Base-by-base conservation (phyloP, 78 protist species). In the Isochrysis galbana region DNA sequence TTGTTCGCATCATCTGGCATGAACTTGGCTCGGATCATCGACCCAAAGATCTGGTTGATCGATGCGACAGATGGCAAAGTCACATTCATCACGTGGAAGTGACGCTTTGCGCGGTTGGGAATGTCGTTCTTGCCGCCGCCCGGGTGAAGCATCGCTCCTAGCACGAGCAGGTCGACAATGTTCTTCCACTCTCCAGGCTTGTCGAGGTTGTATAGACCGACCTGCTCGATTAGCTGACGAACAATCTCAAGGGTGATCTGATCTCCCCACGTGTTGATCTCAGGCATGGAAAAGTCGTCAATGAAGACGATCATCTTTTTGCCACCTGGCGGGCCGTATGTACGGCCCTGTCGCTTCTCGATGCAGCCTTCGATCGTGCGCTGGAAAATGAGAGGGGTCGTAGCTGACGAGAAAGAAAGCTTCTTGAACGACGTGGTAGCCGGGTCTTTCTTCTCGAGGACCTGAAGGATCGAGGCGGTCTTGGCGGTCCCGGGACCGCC, bases 401-500 rank as follows among this genome's bases (percentile, higher is more conserved):
- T 97, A 90, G 70, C 87, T 92, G 87, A 93, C 94, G 96, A 96
- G 95, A 96, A 95, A 48, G 95, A 86, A 84, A 96, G 94, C 55
- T 22, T 47, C 67, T 11, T 36, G 90, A 0, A 3, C 44, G 94
- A 25, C 39, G 0, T 45, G 48, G 17, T 32, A 32, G 94, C 95
- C 17, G 82, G 89, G 55, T 55, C 90, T 29, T 94, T 36, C 34
- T 0, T 1, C 22, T 45, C 1, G 32, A 97, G 74, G 41, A 82
- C 4, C 69, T 46, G 21, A 38, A 26, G 3, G 32, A 96, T 14
- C 36, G 95, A 5, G 46, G 45, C 74, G 23, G 97, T 96, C 96
- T 97, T 97, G 41, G 98, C 98, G 26, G 95, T 51, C n/a, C 98
- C 98, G 0, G 97, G 95, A 19, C 23, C 19, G 47, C 98, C 98